phyloP scores from a whole-genome alignment of 257 asterid genomes.

The Cynanchum wilfordii region DNA sequence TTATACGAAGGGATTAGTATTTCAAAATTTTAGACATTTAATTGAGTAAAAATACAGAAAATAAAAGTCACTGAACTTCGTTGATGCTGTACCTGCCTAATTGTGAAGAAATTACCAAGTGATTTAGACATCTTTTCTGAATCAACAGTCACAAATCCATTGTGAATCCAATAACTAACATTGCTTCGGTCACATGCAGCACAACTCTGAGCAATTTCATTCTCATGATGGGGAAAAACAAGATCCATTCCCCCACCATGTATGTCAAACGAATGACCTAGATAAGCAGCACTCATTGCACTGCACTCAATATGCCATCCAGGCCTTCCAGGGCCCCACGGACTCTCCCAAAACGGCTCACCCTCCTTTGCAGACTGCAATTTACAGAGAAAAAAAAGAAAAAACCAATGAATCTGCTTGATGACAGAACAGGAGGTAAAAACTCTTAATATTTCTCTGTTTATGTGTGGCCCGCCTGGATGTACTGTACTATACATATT shows the following conservation, averaged over 20 bases:
- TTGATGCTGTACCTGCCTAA: constrained; percentile 58
- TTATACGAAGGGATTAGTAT: constrained; percentile 4
- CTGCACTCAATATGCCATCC: constrained; percentile 99
- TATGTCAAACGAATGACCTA: constrained; percentile 82
- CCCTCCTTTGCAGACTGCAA: constrained; percentile 96
- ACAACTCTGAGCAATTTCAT: constrained; percentile 99
- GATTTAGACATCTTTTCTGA: constrained; percentile 97
- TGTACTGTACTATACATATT: not conserved
- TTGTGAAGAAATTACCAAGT: constrained; percentile 94
- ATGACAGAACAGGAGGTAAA: not conserved
- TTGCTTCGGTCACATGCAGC: constrained; percentile 74
- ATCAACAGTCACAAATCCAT: constrained; percentile 91
- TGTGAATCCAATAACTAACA: constrained; percentile 85
- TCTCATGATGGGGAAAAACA: constrained; percentile 94
- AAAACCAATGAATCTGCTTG: constrained; percentile 9
- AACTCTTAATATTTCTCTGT: not conserved
- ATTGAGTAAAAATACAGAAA: not conserved
- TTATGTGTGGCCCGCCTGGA: not conserved
- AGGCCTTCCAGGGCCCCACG: constrained; percentile 99
- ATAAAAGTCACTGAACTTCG: not conserved
- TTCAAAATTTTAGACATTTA: constrained; percentile 9
- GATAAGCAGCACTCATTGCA: constrained; percentile 95
- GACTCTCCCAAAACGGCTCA: constrained; percentile 97
- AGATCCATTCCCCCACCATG: constrained; percentile 99
- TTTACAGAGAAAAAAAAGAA: not conserved